Base-by-base conservation (phyloP, 306 rosid genomes). In the Arachis hypogaea region DNA sequence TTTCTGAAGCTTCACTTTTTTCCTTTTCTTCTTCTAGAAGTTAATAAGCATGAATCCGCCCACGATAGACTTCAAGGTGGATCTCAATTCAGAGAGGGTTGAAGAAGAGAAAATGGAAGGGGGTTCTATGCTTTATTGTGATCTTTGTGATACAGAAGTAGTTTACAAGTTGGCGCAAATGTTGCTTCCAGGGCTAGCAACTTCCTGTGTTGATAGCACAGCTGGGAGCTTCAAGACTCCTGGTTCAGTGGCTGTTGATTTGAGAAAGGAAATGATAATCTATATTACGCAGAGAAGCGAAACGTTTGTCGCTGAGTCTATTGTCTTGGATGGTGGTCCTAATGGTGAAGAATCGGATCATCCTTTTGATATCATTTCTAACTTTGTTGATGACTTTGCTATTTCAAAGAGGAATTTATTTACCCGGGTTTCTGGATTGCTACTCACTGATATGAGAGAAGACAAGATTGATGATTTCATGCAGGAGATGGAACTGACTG, bases 401-500 rank as follows among this genome's bases (percentile, higher is more conserved):
- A 78, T 74, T 61, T 81, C 69, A 10, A 90, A 88, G 86, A 84
- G 88, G 73, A 93, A 87, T 86, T 71, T 93, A 45, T 86, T 93
- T 14, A 81, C 90, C 54, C 78, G 87, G 52, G 93, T 93, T 62
- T 90, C 97, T 0, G 97, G 90, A 47, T 88, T 96, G 97, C 47
- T 88, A 40, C 75, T 93, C 3, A 90, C 92, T 42, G 98, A 93
- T 14, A 90, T 77, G 77, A 83, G 97, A 77, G 98, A 93, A 82
- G 98, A 93, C 61, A 90, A 85, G 0, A 93, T 93, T 18, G 98
- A 90, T 56, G 98, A 93, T 82, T 84, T 90, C 10, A 80, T 87
- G 61, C 98, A 93, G 52, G 97, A 93, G 73, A 84, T 93, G 80
- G 96, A 86, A 29, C 69, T 80, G 11, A 85, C 85, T 82, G 87